A percentile compares a stretch with the other conserved stretches of the same genome.
These are phyloP conservation scores for Aspergillus uvarum DNA, from an alignment of 2,329 filamentous ascomycete genomes.

Conservation along the genomic window DNA sequence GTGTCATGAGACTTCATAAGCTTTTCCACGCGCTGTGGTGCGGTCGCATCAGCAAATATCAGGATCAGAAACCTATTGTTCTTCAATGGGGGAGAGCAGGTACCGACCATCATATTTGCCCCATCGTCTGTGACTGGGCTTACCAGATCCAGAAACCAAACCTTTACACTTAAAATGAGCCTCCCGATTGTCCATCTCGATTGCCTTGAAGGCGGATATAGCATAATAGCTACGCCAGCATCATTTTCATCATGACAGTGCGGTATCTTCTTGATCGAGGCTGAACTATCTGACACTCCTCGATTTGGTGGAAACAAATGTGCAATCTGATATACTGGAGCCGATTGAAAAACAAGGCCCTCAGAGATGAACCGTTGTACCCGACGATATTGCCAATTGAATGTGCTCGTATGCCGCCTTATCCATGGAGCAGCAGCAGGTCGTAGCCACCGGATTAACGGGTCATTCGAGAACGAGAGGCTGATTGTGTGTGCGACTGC, in stretches of 20 bases:
- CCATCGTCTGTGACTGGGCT: constrained; percentile 16
- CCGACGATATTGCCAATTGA: constrained; percentile 27
- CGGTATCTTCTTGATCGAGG: background rate
- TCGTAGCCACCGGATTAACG: constrained; percentile 27
- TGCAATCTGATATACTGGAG: constrained; percentile 10
- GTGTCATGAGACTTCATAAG: constrained; percentile 15
- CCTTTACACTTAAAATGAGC: constrained; percentile 12
- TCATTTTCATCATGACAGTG: constrained; percentile 3
- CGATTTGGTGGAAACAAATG: constrained; percentile 5
- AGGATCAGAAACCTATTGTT: too few species aligned
- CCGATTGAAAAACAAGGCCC: constrained; percentile 22
- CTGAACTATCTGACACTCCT: background rate
- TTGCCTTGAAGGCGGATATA: constrained; percentile 20
- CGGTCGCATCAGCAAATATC: too few species aligned
- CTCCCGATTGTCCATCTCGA: constrained; percentile 16
- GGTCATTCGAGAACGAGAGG: constrained; percentile 26
- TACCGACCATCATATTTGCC: constrained; percentile 15
- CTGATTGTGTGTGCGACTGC: constrained; percentile 22
- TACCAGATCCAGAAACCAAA: constrained; percentile 19
- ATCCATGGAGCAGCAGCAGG: constrained; percentile 21
- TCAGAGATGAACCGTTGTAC: constrained; percentile 22
- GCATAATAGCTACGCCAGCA: constrained; percentile 21
- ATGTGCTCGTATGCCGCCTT: background rate
- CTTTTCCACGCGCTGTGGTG: constrained; percentile 15
- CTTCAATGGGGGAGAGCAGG: background rate